Evolutionary conservation across 1,284 basidiomycete genomes (phyloP).

Genomic region (Pseudozyma flocculosa): DNA sequence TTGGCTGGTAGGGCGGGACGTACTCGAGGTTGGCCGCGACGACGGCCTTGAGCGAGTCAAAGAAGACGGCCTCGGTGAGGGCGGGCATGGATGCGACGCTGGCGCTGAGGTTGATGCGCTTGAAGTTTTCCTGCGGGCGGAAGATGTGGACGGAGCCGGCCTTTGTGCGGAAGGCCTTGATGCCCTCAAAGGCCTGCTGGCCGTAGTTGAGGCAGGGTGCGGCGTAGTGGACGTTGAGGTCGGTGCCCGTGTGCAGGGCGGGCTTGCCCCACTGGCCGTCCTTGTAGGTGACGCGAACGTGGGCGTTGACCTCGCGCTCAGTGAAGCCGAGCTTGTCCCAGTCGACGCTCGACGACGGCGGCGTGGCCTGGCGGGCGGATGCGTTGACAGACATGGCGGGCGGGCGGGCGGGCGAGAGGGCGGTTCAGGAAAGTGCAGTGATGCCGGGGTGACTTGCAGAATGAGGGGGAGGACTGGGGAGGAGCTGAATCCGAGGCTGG

Average conservation of each 20-base stretch:
- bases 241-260: constrained; percentile 46
- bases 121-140: constrained; percentile 57
- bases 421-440: too few species aligned
- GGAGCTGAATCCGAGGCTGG: too few species aligned
- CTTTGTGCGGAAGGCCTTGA: constrained; percentile 54
- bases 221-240: constrained; percentile 54
- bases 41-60: constrained; percentile 44
- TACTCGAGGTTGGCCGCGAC: constrained; percentile 58
- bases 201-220: constrained; percentile 58
- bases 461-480: too few species aligned
- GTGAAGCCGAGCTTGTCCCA: constrained; percentile 41
- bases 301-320: constrained; percentile 38
- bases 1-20: constrained; percentile 54
- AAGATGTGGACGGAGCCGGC: constrained; percentile 54
- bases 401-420: too few species aligned
- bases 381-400: constrained; percentile 13
- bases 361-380: constrained; percentile 25
- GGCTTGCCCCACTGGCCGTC: constrained; percentile 48
- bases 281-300: constrained; percentile 32
- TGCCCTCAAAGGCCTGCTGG: constrained; percentile 56
- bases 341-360: constrained; percentile 22
- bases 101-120: constrained; percentile 53
- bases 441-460: too few species aligned
- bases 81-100: constrained; percentile 53
- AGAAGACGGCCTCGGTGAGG: constrained; percentile 43